Evolutionary conservation across 305 asterid species (phyloP), one percentile per base, ranked within the genome.

Genomic region (Solanum chacoense): DNA sequence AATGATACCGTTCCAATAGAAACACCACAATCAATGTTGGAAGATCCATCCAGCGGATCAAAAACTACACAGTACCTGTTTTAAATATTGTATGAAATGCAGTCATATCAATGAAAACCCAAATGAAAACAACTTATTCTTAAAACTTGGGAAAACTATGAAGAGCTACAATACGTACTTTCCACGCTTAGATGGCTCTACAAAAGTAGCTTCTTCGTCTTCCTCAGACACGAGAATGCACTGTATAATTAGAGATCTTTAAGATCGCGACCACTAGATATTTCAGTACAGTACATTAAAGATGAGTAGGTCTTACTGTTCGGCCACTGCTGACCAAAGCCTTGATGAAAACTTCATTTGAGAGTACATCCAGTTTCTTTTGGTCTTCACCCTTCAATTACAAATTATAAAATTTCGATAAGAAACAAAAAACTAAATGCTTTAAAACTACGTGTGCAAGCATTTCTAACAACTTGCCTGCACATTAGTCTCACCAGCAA

Each of bases 31-130:
- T 97, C 99, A 50, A 97, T 97, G 85, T 97, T 97, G 90, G 99
- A 97, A 36, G 99, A 97, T 90, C 99, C 99, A 91, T 96, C 99
- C 94, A 97, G 88, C 29, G 99, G 99, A 89, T 97, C 99, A 83
- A 97, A 97, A 76, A 96, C 99, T 88, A 97, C 99, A 91, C 98
- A 94, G 74, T 97, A 96, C 91, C 99, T 97, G 93, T 94, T 90
- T 20, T 37, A 0, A 31, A 26, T 67, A 50, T 24, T 16, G 83
- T 18, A 26, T 5, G 28, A 26, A 63, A 84, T 86, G 85, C 65
- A 50, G 13, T 85, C 74, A 20, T 5, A 83, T 79, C 12, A 65
- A 14, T n/a, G 36, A n/a, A 31, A 13, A 38, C 36, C 72, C 71
- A 87, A 77, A 87, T 72, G 50, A 10, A 45, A 88, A 67, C 38